These are phyloP conservation scores for Quercus dentata DNA, from an alignment of 306 rosid species.

Conservation along the genomic window DNA sequence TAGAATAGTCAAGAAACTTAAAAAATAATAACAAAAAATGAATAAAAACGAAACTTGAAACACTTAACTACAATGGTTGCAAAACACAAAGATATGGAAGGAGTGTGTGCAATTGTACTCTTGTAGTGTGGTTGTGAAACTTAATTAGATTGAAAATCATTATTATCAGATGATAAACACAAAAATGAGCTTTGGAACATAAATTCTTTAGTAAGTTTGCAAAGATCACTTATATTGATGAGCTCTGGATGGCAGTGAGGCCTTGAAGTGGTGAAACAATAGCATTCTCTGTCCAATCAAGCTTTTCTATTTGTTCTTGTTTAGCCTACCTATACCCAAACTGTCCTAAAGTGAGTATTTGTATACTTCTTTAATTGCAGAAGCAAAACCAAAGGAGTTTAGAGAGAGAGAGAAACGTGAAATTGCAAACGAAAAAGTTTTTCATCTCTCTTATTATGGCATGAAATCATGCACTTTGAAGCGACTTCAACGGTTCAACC, in stretches of 20 bases:
- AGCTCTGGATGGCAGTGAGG: conserved; percentile 53
- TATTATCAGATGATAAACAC: neutral
- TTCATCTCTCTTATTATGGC: no score
- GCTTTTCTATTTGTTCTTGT: conserved; percentile 1
- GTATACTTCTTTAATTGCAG: no score
- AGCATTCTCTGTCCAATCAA: conserved; percentile 42
- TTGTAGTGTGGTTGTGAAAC: neutral
- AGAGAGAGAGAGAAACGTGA: no score
- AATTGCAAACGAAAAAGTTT: no score
- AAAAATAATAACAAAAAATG: neutral
- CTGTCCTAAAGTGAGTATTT: no score
- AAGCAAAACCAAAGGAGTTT: no score
- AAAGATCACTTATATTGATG: conserved; percentile 41
- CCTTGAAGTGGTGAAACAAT: conserved; percentile 66
- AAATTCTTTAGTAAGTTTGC: neutral
- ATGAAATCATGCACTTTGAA: no score
- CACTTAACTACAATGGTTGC: neutral
- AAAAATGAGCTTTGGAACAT: neutral
- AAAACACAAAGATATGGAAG: neutral
- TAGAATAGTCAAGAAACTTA: neutral
- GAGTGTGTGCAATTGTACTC: no score
- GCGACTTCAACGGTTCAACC: no score
- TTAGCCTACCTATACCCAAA: no score
- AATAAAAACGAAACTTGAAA: neutral
- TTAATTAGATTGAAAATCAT: neutral